A percentile compares a stretch with the other conserved stretches of the same genome.
Evolutionary conservation across 169 alveolate genomes (phyloP).

Genomic region (Cryptosporidium tyzzeri): DNA sequence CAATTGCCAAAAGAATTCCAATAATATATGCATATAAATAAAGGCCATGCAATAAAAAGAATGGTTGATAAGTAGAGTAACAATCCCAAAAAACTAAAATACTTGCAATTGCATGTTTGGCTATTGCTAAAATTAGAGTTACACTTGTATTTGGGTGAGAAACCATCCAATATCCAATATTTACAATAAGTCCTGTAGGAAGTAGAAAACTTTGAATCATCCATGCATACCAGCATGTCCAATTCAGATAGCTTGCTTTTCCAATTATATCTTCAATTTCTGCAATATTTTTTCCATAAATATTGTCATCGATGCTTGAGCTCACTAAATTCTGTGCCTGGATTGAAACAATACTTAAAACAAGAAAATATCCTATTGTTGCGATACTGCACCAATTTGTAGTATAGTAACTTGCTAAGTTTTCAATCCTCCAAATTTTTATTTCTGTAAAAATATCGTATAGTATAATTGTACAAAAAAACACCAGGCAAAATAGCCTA

Average conservation of each 20-base stretch:
- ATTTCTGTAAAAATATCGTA: constrained; percentile 67
- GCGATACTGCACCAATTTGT: constrained; percentile 75
- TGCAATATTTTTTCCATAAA: constrained; percentile 28
- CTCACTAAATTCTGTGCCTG: constrained; percentile 40
- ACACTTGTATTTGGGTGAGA: constrained; percentile 61
- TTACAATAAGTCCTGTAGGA: constrained; percentile 70
- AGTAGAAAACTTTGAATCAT: constrained; percentile 70
- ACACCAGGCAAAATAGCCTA: constrained; percentile 31
- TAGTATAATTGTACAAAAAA: constrained; percentile 21
- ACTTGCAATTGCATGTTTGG: constrained; percentile 70
- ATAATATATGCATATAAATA: constrained; percentile 52
- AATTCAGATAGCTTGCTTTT: constrained; percentile 25
- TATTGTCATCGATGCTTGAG: constrained; percentile 36
- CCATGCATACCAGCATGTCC: constrained; percentile 77
- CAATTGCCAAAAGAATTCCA: constrained; percentile 29
- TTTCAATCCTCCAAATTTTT: constrained; percentile 67
- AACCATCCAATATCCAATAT: constrained; percentile 75
- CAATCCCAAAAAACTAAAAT: constrained; percentile 69
- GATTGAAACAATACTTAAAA: constrained; percentile 52
- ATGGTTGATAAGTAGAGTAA: constrained; percentile 65
- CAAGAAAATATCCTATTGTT: constrained; percentile 62
- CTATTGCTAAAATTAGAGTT: constrained; percentile 43
- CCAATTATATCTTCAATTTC: constrained; percentile 61
- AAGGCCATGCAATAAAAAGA: constrained; percentile 60
- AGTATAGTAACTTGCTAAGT: constrained; percentile 60